Evolutionary conservation across 2,329 filamentous ascomycete genomes (phyloP).

Genomic region (Verticillium nubilum): DNA sequence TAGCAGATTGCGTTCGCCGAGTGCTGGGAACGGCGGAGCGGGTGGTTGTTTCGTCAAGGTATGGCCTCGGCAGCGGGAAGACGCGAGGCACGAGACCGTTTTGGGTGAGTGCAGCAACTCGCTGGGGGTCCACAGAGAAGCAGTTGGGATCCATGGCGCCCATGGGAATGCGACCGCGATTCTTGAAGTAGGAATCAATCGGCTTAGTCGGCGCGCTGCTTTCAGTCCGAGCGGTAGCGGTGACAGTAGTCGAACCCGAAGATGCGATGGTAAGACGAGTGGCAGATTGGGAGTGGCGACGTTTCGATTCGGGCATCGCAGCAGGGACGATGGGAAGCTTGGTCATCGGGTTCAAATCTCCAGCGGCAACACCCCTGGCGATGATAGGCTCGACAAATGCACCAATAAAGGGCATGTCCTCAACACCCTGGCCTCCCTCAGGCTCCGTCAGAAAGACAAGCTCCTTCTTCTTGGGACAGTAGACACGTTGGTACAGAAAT

Average conservation of each 20-base stretch:
- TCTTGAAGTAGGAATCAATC: constrained; percentile 50
- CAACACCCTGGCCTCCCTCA: constrained; percentile 55
- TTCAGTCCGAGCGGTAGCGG: constrained; percentile 11
- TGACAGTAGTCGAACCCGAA: constrained; percentile 13
- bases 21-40: constrained; percentile 13
- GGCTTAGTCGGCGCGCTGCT: constrained; percentile 35
- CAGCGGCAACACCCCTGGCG: constrained; percentile 69
- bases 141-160: constrained; percentile 60
- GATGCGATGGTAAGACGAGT: constrained; percentile 5
- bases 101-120: constrained; percentile 41
- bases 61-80: constrained; percentile 54
- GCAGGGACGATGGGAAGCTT: constrained; percentile 57
- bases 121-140: constrained; percentile 46
- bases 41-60: constrained; percentile 32
- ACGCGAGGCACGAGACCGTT: constrained; percentile 48
- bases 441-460: constrained; percentile 72
- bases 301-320: constrained; percentile 33
- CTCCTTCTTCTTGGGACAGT: constrained; percentile 66
- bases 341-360: constrained; percentile 85
- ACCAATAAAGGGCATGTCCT: constrained; percentile 79
- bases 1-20: constrained; percentile 10
- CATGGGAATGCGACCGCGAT: constrained; percentile 45
- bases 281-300: constrained; percentile 30
- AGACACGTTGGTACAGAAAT: constrained; percentile 92
- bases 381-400: constrained; percentile 61